Evolutionary conservation across 768 basidiomycete genomes (phyloP), one percentile per base, ranked within the genome.

Genomic region (Tulasnella sp.): DNA sequence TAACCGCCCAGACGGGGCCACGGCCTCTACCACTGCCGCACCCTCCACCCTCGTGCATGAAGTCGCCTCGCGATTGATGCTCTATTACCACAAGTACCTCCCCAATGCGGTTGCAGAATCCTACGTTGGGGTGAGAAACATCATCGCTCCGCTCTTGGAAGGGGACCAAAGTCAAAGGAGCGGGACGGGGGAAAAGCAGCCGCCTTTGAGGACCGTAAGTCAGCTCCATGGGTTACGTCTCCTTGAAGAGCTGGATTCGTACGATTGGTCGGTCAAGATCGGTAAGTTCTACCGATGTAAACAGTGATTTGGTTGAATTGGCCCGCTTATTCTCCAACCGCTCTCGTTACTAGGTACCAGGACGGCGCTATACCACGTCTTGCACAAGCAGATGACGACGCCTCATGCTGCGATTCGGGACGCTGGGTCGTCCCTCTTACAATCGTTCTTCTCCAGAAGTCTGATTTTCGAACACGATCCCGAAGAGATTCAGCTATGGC

Each of bases 1-100:
- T 0, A 69, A 16, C 37, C 64, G 16, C 2, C 31, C 12, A 7
- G 28, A 46, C 46, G 46, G 46, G 16, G 16, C 16, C 1, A 46
- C 46, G 1, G 18, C 12, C 46, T 46, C 46, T 3, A 46, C 46
- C 46, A 14, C 64, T 9, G 31, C 31, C 12, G 16, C 31, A 16
- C 64, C 64, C 20, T 69, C 64, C n/a, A 83, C 84, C 0, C 85
- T 99, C 81, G 86, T 98, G 41, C 90, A 92, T 0, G 97, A 98
- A 86, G 89, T 90, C 75, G 91, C 96, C 0, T 91, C 96, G 82
- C 86, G 96, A 40, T 85, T 99, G 60, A 86, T 98, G 81, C 94
- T 93, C 90, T 88, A 97, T 75, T 99, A 98, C 84, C 94, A 97
- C 83, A 88, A 88, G 34, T 92, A 91, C 81, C 85, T 97, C 41